These are phyloP conservation scores for Amanita rubescens DNA, from an alignment of 768 basidiomycete species.

Conservation along the genomic window DNA sequence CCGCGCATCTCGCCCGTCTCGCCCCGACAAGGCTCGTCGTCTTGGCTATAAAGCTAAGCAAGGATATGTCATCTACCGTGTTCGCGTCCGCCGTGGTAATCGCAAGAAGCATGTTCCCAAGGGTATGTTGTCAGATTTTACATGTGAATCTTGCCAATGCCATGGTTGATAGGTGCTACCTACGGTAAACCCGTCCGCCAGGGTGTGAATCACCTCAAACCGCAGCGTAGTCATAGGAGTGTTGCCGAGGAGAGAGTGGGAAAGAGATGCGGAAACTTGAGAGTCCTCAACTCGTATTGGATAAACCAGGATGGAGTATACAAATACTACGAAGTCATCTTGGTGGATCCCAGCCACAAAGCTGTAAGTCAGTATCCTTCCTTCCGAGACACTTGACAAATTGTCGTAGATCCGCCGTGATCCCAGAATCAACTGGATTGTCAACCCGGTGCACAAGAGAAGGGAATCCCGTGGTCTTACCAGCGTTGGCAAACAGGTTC, in stretches of 20 bases:
- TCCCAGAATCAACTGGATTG: conserved; percentile 98
- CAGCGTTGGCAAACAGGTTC: conserved; percentile 89
- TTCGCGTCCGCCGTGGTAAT: conserved; percentile 96
- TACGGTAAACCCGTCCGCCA: conserved; percentile 99
- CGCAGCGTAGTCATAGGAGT: conserved; percentile 87
- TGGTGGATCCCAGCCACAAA: conserved; percentile 93
- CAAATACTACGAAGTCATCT: conserved; percentile 99
- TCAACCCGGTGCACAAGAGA: conserved; percentile 97
- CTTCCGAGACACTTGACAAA: conserved; percentile 9
- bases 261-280: conserved; percentile 89
- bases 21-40: conserved; percentile 98
- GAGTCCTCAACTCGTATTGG: conserved; percentile 99
- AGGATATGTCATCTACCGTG: conserved; percentile 95
- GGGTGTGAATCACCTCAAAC: conserved; percentile 99
- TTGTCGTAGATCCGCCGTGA: conserved; percentile 80
- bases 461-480: conserved; percentile 98
- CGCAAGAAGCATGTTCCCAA: conserved; percentile 98
- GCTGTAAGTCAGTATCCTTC: conserved; percentile 48
- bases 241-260: conserved; percentile 99
- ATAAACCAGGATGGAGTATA: conserved; percentile 98
- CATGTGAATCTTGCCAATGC: background rate
- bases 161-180: conserved; percentile 70
- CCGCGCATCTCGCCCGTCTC: conserved; percentile 94
- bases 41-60: conserved; percentile 99
- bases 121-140: conserved; percentile 42